Evolutionary conservation across 2,329 filamentous ascomycete genomes (phyloP), one percentile per base, ranked within the genome.

Genomic region (Plectosphaerella cucumerina): DNA sequence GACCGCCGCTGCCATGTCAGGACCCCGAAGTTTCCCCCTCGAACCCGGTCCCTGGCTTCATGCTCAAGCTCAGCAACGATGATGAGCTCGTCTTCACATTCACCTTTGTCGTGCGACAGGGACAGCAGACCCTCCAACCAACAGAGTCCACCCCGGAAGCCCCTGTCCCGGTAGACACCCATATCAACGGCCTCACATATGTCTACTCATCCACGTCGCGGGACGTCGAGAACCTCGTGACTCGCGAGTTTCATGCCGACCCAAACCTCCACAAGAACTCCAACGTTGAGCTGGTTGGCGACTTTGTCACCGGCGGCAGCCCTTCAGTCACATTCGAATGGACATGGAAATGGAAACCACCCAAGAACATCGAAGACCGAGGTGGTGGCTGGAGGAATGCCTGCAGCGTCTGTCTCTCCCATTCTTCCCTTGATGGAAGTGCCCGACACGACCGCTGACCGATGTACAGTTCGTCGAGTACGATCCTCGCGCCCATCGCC

Each of bases 211-310:
- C 92, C 1, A 96, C 85, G 48, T 74, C 84, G 31, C 88, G 83
- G 70, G 94, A 99, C 62, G 82, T 99, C 49, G 94, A 97, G 64
- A 97, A 94, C 59, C 75, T 99, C 44, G 86, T 97, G 45, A 97
- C 93, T 15, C 81, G 92, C 60, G 94, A 99, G 68, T 97, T 99
- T 62, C 91, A 97, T 60, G 91, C 93, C 58, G 91, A 99, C 64
- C 94, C 94, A 1, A 99, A 99, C 64, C 76, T 99, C 50, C 94
- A 99, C 74, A 97, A 96, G 67, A 97, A 97, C 65, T 81, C 91
- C 50, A 97, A 97, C 65, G 94, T 99, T 37, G 88, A 95, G 62
- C 78, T 97, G 43, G 86, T 99, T n/a, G 94, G 94, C 3, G 91
- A 96, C 66, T 97, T 88, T 65, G 80, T 82, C 3, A 99, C 94